Base-by-base conservation (phyloP, 1,284 basidiomycete species). In the Ganoderma sinense region DNA sequence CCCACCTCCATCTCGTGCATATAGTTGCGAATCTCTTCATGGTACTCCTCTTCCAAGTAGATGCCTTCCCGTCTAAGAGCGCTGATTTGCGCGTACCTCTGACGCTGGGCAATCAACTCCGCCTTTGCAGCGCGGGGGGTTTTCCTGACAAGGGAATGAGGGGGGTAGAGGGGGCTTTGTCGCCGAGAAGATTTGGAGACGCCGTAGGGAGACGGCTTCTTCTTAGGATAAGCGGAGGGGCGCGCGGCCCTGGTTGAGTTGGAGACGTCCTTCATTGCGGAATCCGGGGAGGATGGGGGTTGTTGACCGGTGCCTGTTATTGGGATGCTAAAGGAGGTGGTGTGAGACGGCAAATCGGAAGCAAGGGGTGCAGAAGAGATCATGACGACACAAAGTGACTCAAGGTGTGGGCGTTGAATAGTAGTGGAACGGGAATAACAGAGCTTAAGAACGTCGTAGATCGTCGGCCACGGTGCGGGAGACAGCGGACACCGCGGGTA, bases 1-100 rank as follows among this genome's bases (percentile, higher is more conserved):
- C 95, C 84, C 75, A 98, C 97, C 94, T 99, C 97, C 95, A 98
- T 97, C 78, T 94, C 89, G 79, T 94, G 92, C 97, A 99, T 98
- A 84, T 98, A 97, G 69, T 86, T 88, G 68, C 91, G 87, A 72
- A 98, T 96, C 79, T 99, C 98, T 51, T 97, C 94, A 63, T 92
- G 89, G 80, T 99, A 99, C 82, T 99, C 98, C 77, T 96, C 94
- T 83, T 99, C 98, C 72, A 94, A 80, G 66, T 91, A 84, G 68
- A 92, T 86, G 56, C 89, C 90, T 76, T 93, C 90, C 76, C 88
- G 84, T 59, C 91, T 87, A 72, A 93, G 83, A 31, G 91, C 90
- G 62, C 85, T 80, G 39, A 92, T 86, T 74, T 92, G 91, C 16
- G 86, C 85, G 70, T 91, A 88, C 67, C 91, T 90, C 75, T 91